A percentile compares a stretch with the other conserved stretches of the same genome.
phyloP scores from a whole-genome alignment of 768 basidiomycete species.

The Phylloporus scabripes region DNA sequence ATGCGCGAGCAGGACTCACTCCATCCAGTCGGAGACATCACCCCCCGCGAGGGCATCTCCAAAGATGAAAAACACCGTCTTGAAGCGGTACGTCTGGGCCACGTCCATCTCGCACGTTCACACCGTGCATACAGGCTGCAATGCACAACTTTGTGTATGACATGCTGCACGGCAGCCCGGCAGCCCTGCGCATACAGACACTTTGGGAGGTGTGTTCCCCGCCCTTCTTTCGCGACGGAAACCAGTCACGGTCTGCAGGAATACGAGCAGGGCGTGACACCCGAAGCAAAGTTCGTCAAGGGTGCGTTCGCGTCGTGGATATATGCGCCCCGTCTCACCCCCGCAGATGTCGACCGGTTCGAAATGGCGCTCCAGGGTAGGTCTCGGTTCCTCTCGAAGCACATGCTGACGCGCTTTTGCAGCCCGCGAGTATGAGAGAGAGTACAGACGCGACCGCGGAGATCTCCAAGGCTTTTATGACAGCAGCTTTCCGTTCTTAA shows the following conservation, averaged over 20 bases:
- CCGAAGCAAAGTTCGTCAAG: constrained; percentile 85
- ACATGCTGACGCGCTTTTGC: neutral
- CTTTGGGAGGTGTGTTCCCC: constrained; percentile 53
- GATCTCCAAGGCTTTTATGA: constrained; percentile 76
- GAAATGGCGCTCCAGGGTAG: constrained; percentile 85
- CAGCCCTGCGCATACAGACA: constrained; percentile 59
- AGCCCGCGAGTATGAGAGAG: constrained; percentile 74
- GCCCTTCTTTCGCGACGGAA: neutral
- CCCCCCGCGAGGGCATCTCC: constrained; percentile 81
- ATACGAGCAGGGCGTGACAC: constrained; percentile 69
- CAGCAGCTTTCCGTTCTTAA: constrained; percentile 65
- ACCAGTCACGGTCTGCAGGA: constrained; percentile 43
- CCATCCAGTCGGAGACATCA: constrained; percentile 79
- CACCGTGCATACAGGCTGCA: constrained; percentile 51
- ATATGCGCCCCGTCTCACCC: neutral
- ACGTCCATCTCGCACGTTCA: neutral
- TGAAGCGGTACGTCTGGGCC: constrained; percentile 51
- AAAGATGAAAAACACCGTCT: constrained; percentile 74
- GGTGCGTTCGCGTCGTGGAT: constrained; percentile 35
- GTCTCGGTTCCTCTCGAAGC: neutral
- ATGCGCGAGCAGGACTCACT: neutral
- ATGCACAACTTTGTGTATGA: constrained; percentile 87
- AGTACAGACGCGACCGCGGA: constrained; percentile 35
- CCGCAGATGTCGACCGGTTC: constrained; percentile 75
- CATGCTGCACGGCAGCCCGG: constrained; percentile 76